Evolutionary conservation across 2,329 filamentous ascomycete genomes (phyloP).

Genomic region (Cercospora beticola): DNA sequence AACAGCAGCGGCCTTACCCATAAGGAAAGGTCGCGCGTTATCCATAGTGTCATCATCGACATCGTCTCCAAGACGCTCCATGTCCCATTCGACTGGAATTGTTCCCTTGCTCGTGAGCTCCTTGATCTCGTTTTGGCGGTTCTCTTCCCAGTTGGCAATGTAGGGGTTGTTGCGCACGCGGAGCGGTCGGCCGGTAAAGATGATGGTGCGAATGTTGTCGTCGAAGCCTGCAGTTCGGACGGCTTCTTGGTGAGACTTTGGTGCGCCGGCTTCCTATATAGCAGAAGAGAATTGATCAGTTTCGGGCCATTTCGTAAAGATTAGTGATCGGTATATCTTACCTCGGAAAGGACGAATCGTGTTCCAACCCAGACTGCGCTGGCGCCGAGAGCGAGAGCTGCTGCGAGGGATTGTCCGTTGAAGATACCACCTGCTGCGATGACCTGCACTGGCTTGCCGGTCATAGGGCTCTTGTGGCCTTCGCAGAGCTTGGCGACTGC

Average conservation of each 20-base stretch:
- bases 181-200: conserved; percentile 95
- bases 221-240: conserved; percentile 89
- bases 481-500: conserved; percentile 80
- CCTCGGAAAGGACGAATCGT: conserved; percentile 83
- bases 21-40: conserved; percentile 84
- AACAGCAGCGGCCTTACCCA: conserved; percentile 95
- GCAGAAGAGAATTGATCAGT: conserved; percentile 11
- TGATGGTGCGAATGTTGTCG: conserved; percentile 95
- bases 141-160: conserved; percentile 93
- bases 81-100: conserved; percentile 90
- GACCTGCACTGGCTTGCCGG: conserved; percentile 83
- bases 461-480: conserved; percentile 81
- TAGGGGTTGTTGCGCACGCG: conserved; percentile 92
- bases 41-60: conserved; percentile 82
- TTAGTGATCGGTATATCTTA: conserved; percentile 8
- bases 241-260: conserved; percentile 91
- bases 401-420: conserved; percentile 87
- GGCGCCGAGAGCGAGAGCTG: conserved; percentile 89
- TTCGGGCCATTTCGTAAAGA: not conserved
- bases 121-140: conserved; percentile 87
- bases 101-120: conserved; percentile 83
- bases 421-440: conserved; percentile 91
- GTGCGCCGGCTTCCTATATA: conserved; percentile 76
- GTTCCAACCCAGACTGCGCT: conserved; percentile 95
- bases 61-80: conserved; percentile 72